Percentiles rank a stretch among this genome's conserved stretches.
Conservation (phyloP, 1,139 yeast genomes). For the Magnusiomyces tetraspermus region DNA sequence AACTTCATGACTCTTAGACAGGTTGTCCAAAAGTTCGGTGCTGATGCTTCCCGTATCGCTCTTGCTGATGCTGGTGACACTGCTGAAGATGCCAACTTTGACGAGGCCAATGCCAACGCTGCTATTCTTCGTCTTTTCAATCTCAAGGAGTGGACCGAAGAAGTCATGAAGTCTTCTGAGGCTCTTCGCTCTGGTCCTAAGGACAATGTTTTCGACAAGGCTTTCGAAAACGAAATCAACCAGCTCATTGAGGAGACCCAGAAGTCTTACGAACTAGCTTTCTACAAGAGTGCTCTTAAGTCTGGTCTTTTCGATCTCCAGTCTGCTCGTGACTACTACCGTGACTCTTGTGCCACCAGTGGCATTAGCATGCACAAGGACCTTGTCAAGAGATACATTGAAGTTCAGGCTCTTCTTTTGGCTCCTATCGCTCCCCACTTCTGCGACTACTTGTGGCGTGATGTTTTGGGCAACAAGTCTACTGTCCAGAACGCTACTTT, state of each 20-base stretch:
- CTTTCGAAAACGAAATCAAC: slow-evolving; percentile 93
- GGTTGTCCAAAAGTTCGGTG: slow-evolving; percentile 81
- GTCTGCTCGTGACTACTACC: slow-evolving; percentile 89
- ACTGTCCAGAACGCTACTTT: slow-evolving; percentile 67
- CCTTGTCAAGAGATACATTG: slow-evolving; percentile 71
- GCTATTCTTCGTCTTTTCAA: slow-evolving; percentile 90
- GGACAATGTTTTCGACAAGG: slow-evolving; percentile 66
- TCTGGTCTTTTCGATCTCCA: slow-evolving; percentile 89
- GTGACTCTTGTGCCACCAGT: slow-evolving; percentile 58
- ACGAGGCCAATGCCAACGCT: slow-evolving; percentile 93
- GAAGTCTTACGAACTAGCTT: slow-evolving; percentile 59
- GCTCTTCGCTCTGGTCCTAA: slow-evolving; percentile 60
- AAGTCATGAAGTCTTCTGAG: slow-evolving; percentile 43
- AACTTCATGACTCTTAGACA: slow-evolving; percentile 88
- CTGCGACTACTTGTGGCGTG: slow-evolving; percentile 82
- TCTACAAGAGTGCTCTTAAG: slow-evolving; percentile 84
- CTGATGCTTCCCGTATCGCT: slow-evolving; percentile 96
- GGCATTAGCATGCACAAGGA: slow-evolving; percentile 70
- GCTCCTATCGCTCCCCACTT: slow-evolving; percentile 96
- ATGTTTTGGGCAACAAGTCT: slow-evolving; percentile 47
- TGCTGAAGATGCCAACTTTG: slow-evolving; percentile 96
- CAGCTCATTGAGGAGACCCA: slow-evolving; percentile 63
- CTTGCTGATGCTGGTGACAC: slow-evolving; percentile 98
- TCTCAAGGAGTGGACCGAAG: slow-evolving; percentile 93
- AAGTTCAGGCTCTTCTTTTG: slow-evolving; percentile 70